Base-by-base conservation (phyloP, 2,329 filamentous ascomycete genomes). In the Capronia epimyces region DNA sequence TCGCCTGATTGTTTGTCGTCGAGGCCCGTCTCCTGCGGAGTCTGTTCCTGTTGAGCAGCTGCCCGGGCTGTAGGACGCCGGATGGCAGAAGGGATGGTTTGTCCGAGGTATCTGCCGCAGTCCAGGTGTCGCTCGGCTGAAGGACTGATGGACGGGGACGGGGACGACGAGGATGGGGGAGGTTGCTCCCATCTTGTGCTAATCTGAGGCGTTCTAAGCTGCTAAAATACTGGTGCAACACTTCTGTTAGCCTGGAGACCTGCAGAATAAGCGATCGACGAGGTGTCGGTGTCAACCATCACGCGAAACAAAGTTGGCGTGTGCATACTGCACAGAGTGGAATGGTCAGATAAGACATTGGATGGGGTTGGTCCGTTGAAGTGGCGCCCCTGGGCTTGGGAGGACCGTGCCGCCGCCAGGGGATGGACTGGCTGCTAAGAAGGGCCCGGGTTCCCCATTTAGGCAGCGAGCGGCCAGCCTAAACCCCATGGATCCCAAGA, bases 201-300 rank as follows among this genome's bases (percentile, higher is more conserved):
- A 65, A 55, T 57, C 63, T 60, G 51, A 66, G 52, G 49, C 63
- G 61, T 56, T 66, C 64, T 53, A 65, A 61, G 42, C 60, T 63
- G 41, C 63, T 65, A 59, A 66, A 66, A 56, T 61, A 66, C 64
- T 66, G 59, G 54, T 60, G 48, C 46, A 50, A 55, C 46, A 55
- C 44, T 57, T 44, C 57, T 49, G 60, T 61, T 65, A 59, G 58
- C 50, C 36, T 15, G 39, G 41, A 49, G 46, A 50, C 48, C 44
- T 55, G 50, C 25, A 48, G 51, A 43, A 49, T 49, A 57, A 55
- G 53, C 49, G 51, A 57, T 57, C 51, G 52, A 56, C 36, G 52
- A 46, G 46, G 39, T 50, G 37, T 46, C 48, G 46, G 39, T 50
- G 37, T 46, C 48, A 55, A 52, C 24, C 29, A 22, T 20, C 15